These are phyloP conservation scores for Cubamyces lactineus DNA, from an alignment of 768 basidiomycete species.

Conservation along the genomic window DNA sequence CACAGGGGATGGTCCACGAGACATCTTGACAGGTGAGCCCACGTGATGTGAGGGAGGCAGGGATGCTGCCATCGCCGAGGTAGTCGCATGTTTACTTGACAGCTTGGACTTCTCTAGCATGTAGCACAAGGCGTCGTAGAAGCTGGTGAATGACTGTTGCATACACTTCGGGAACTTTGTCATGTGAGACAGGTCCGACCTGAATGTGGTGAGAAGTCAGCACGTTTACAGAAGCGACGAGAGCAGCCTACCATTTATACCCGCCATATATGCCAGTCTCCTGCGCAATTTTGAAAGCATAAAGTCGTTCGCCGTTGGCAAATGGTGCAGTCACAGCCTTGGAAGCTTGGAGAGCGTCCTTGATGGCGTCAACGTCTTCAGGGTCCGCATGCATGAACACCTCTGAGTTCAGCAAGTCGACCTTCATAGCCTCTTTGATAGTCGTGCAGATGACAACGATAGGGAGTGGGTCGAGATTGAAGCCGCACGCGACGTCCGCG, in stretches of 20 bases:
- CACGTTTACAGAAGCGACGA: background rate
- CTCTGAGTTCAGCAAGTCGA: background rate
- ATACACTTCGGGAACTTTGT: background rate
- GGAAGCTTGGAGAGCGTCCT: background rate
- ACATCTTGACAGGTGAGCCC: too few species aligned
- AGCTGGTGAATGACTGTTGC: background rate
- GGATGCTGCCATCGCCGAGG: too few species aligned
- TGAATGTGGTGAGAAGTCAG: background rate
- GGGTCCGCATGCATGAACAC: background rate
- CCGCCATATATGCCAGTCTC: background rate
- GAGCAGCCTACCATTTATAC: background rate
- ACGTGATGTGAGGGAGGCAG: too few species aligned
- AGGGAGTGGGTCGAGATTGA: background rate
- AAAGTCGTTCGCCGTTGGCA: background rate
- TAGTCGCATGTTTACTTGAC: too few species aligned
- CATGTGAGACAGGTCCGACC: background rate
- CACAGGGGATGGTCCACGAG: background rate
- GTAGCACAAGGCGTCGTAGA: background rate
- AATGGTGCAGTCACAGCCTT: background rate
- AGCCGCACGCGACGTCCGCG: background rate
- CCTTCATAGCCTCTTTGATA: background rate
- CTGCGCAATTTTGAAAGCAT: background rate
- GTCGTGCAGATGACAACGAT: conserved; percentile 3
- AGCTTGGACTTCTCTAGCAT: background rate
- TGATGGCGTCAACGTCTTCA: background rate